Conservation (phyloP, 306 rosid genomes). For the Quercus berberidifolia region DNA sequence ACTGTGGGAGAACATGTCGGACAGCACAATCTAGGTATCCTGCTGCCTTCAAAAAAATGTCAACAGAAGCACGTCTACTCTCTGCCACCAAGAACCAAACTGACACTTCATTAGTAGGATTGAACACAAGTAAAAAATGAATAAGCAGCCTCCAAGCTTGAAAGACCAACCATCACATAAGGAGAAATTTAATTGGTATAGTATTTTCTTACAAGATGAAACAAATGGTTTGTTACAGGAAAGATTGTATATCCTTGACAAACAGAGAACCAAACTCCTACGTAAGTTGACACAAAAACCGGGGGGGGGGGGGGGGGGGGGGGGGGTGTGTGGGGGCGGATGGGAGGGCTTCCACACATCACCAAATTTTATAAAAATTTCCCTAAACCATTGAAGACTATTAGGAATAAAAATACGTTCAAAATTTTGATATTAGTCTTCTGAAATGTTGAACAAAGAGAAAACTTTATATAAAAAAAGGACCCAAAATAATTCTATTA, state of each 20-base stretch:
- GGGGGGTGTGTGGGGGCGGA: fast-evolving
- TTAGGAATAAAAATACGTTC: no score
- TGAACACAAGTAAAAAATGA: constrained; percentile 1
- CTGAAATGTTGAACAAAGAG: neutral
- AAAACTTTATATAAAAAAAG: neutral
- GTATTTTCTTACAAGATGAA: neutral
- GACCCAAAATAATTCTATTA: neutral
- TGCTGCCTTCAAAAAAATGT: constrained; percentile 85
- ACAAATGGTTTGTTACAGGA: neutral
- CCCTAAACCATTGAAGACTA: neutral
- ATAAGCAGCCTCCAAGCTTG: neutral
- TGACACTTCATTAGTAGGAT: neutral
- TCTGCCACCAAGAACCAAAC: constrained; percentile 49
- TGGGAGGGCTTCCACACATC: neutral
- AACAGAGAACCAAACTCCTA: neutral
- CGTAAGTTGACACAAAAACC: neutral
- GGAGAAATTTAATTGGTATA: neutral
- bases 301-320: no score
- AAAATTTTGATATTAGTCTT: neutral
- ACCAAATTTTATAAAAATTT: neutral
- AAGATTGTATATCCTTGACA: neutral
- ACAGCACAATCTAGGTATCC: constrained; percentile 97
- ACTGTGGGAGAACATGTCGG: constrained; percentile 83
- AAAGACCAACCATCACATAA: neutral
- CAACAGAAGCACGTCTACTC: constrained; percentile 79